These are phyloP conservation scores for Fusarium illudens DNA, from an alignment of 2,329 filamentous ascomycete species.

Conservation along the genomic window DNA sequence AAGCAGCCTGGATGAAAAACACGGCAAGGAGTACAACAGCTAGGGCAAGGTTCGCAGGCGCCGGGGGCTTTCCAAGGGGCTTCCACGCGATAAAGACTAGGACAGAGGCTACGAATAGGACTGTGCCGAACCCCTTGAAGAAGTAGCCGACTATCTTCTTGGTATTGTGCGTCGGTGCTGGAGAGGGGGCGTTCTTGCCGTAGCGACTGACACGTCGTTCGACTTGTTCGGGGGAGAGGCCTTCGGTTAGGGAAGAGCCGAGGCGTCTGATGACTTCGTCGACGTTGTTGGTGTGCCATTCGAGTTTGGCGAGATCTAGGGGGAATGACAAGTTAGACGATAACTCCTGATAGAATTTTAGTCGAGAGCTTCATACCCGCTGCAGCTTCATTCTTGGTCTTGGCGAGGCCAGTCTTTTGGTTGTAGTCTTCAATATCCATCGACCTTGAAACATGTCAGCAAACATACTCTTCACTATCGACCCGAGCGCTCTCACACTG, in stretches of 20 bases:
- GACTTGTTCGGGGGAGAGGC: constrained; percentile 24
- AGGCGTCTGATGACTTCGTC: constrained; percentile 27
- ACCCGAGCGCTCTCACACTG: constrained; percentile 22
- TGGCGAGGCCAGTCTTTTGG: constrained; percentile 14
- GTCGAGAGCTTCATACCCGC: constrained; percentile 1
- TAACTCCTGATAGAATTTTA: too few species aligned
- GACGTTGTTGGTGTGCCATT: constrained; percentile 31
- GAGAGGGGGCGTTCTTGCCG: constrained; percentile 31
- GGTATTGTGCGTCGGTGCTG: constrained; percentile 24
- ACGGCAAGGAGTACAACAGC: constrained; percentile 77
- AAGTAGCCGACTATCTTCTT: constrained; percentile 71
- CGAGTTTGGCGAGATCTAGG: constrained; percentile 29
- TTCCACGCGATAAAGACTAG: constrained; percentile 82
- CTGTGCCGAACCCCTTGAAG: constrained; percentile 78
- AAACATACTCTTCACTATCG: not conserved
- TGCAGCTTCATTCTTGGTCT: constrained; percentile 14
- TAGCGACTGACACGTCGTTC: constrained; percentile 20
- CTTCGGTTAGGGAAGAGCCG: constrained; percentile 16
- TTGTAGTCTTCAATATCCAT: constrained; percentile 35
- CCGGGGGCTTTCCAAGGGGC: constrained; percentile 75
- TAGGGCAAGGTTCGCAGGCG: constrained; percentile 74
- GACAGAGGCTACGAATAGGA: constrained; percentile 73
- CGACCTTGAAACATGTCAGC: constrained; percentile 22
- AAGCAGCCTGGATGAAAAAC: constrained; percentile 73
- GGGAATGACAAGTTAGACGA: not conserved